Evolutionary conservation across 805 yeast genomes (phyloP).

Genomic region (Hanseniaspora hatyaiensis): DNA sequence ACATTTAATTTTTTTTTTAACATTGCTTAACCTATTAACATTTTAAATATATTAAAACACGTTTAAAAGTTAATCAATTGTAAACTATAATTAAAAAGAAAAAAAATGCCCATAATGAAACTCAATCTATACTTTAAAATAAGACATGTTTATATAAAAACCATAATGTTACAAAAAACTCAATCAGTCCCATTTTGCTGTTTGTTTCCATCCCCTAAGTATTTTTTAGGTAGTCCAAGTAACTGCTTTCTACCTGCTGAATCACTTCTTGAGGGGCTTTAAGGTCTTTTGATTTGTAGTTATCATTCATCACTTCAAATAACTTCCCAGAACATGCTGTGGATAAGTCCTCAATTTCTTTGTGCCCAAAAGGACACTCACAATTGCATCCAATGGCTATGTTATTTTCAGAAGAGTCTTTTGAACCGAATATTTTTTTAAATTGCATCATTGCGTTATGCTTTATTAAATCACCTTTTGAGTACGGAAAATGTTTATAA

Average conservation of each 20-base stretch:
- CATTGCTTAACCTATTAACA: too few relatives aligned
- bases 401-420: conserved; percentile 29
- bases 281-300: conserved; percentile 20
- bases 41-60: neutral
- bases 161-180: too few relatives aligned
- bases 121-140: too few relatives aligned
- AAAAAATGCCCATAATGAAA: too few relatives aligned
- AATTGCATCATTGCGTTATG: neutral
- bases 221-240: too few relatives aligned
- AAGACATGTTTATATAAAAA: too few relatives aligned
- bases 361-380: conserved; percentile 48
- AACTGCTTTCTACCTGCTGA: neutral
- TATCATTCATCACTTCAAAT: conserved; percentile 33
- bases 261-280: conserved; percentile 27
- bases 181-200: neutral
- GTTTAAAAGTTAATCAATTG: neutral
- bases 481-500: conserved; percentile 38
- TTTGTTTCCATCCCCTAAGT: too few relatives aligned
- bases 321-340: conserved; percentile 44
- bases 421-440: neutral
- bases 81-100: neutral
- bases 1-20: too few relatives aligned
- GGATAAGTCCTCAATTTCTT: conserved; percentile 47
- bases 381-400: conserved; percentile 67
- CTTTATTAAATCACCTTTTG: conserved; percentile 27